Evolutionary conservation across 257 asterid species (phyloP).

Genomic region (Gentiana macrophylla): DNA sequence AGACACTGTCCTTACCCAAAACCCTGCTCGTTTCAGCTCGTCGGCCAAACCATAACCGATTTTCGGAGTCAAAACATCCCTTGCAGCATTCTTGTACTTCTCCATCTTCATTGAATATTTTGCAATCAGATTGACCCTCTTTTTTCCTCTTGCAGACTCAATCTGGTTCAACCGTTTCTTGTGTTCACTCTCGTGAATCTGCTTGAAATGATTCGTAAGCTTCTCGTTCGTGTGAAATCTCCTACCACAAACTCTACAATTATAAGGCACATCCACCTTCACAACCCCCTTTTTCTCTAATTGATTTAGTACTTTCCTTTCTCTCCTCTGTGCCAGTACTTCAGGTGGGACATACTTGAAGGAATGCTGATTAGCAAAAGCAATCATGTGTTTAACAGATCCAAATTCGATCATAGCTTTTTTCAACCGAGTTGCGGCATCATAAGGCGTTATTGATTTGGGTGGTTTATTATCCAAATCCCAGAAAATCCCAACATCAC

Average conservation of each 20-base stretch:
- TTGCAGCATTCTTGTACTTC: slow-evolving; percentile 65
- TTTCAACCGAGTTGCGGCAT: slow-evolving; percentile 60
- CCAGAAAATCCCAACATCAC: slow-evolving; percentile 75
- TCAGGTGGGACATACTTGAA: slow-evolving; percentile 69
- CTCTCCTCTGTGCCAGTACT: slow-evolving; percentile 41
- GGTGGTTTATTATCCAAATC: slow-evolving; percentile 94
- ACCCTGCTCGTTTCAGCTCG: slow-evolving; percentile 77
- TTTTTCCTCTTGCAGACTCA: slow-evolving; percentile 70
- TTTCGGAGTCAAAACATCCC: slow-evolving; percentile 62
- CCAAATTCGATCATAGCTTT: slow-evolving; percentile 67
- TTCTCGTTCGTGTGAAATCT: slow-evolving; percentile 58
- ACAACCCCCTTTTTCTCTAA: slow-evolving; percentile 48
- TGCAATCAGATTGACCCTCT: slow-evolving; percentile 65
- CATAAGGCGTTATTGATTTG: slow-evolving; percentile 59
- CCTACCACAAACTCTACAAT: slow-evolving; percentile 84
- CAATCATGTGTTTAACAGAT: slow-evolving; percentile 53
- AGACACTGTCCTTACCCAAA: slow-evolving; percentile 63
- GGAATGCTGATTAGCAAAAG: slow-evolving; percentile 71
- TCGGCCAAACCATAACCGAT: slow-evolving; percentile 69
- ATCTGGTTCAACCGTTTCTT: slow-evolving; percentile 70
- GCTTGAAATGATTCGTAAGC: slow-evolving; percentile 66
- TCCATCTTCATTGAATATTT: slow-evolving; percentile 77
- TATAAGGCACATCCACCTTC: slow-evolving; percentile 45
- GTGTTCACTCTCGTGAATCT: slow-evolving; percentile 74
- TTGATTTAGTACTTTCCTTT: slow-evolving; percentile 34